Base-by-base conservation (phyloP, 106 monocot genomes). In the Amphibolis antarctica region DNA sequence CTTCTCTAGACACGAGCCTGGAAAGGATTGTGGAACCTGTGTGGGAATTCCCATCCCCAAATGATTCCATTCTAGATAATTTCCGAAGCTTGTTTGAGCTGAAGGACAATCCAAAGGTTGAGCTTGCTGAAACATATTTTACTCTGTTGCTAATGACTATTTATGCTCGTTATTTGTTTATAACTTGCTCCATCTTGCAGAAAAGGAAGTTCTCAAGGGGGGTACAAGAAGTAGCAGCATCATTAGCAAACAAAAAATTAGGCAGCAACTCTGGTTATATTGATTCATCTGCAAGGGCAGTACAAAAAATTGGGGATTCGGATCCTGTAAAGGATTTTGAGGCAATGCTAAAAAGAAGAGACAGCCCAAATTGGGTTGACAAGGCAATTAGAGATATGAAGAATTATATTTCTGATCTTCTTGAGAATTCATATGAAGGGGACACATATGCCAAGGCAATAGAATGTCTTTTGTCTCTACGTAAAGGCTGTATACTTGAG, bases 81-180 rank as follows among this genome's bases (percentile, higher is more conserved):
- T 78, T 96, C 44, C 56, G 46, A 43, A 76, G 58, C 46, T 61
- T 64, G 21, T 89, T 86, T 63, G 86, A 80, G 63, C 66, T 96
- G 53, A 89, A 74, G 76, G 82, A 90, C 42, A 89, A 82, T 53
- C 78, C 86, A 50, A 96, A 90, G 96, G 96, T 96, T 73, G 4
- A n/a, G 27, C 25, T 17, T 56, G 10, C 43, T 36, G 25, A 15
- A 17, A 25, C 28, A 28, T 57, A 26, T 28, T 57, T 28, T 30
- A 26, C 28, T 30, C 26, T 53, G 7, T 57, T 26, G 57, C 28
- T 4, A 27, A 9, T 49, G 48, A n/a, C n/a, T 1, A 49, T n/a
- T 14, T 13, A 14, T 49, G 21, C 20, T 36, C 5, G n/a, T 21
- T 6, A 21, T 43, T 44, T 20, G 10, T 44, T 42, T 44, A 0